These are phyloP conservation scores for Candida tibetensis DNA, from an alignment of 805 yeast species.

Conservation along the genomic window DNA sequence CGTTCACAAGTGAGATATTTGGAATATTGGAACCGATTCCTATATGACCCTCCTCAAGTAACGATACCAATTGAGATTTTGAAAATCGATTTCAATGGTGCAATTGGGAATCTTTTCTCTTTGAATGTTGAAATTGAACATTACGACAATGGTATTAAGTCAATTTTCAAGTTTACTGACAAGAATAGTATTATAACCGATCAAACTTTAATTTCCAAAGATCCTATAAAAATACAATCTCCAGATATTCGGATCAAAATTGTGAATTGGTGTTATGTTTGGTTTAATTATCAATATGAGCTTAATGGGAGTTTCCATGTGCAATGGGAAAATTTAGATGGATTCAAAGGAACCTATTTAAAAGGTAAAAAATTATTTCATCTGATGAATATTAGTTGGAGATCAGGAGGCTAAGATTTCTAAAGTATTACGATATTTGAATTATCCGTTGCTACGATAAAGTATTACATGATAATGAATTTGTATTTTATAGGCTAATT, in stretches of 20 bases:
- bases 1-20: slow-evolving; percentile 66
- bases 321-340: slow-evolving; percentile 54
- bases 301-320: neutral
- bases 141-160: neutral
- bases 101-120: neutral
- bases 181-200: neutral
- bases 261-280: slow-evolving; percentile 19
- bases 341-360: slow-evolving; percentile 57
- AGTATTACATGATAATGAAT: too few species aligned
- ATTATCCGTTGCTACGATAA: too few species aligned
- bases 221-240: neutral
- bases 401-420: too few species aligned
- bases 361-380: slow-evolving; percentile 57
- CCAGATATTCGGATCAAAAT: neutral
- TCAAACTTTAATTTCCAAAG: neutral
- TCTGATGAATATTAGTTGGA: neutral
- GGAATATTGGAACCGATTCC: slow-evolving; percentile 44
- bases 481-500: slow-evolving; percentile 1
- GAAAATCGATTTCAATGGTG: neutral
- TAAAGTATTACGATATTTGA: too few species aligned
- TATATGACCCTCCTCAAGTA: slow-evolving; percentile 1
- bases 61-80: neutral
- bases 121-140: neutral
- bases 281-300: slow-evolving; percentile 33
- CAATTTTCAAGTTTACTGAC: neutral